Conservation (phyloP, 2,329 filamentous ascomycete species). For the Phyllosticta citribraziliensis region DNA sequence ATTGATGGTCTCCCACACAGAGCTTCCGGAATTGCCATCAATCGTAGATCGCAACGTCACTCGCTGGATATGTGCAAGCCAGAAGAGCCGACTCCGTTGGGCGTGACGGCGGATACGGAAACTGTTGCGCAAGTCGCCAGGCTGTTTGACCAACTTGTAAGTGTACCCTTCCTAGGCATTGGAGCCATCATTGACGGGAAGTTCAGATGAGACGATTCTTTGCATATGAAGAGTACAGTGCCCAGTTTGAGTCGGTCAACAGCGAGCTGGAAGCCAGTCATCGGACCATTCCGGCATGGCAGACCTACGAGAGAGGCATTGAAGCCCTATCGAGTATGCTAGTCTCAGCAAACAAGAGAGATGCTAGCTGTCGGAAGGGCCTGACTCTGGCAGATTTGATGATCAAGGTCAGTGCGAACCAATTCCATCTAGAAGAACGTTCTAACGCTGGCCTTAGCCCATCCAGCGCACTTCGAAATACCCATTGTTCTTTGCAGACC, state of each 20-base stretch:
- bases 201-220: constrained; percentile 68
- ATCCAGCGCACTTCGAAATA: constrained; percentile 91
- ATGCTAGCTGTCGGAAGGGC: constrained; percentile 59
- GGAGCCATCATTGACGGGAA: constrained; percentile 24
- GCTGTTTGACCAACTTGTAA: constrained; percentile 44
- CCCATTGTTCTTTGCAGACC: constrained; percentile 72
- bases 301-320: constrained; percentile 72
- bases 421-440: background rate
- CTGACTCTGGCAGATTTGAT: constrained; percentile 77
- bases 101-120: constrained; percentile 40
- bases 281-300: constrained; percentile 62
- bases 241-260: constrained; percentile 78
- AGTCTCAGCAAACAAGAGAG: constrained; percentile 55
- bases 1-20: constrained; percentile 35
- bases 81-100: constrained; percentile 26
- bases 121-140: constrained; percentile 45
- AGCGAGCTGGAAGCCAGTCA: constrained; percentile 64
- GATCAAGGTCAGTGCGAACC: constrained; percentile 58
- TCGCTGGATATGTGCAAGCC: constrained; percentile 38
- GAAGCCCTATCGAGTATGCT: constrained; percentile 72
- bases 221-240: constrained; percentile 83
- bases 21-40: constrained; percentile 24
- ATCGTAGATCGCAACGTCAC: constrained; percentile 27
- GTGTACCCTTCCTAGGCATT: constrained; percentile 20
- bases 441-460: constrained; percentile 46